A percentile compares a stretch with the other conserved stretches of the same genome.
phyloP scores from a whole-genome alignment of 371 early-diverging fungal species.

The Syncephalis plumigaleata region DNA sequence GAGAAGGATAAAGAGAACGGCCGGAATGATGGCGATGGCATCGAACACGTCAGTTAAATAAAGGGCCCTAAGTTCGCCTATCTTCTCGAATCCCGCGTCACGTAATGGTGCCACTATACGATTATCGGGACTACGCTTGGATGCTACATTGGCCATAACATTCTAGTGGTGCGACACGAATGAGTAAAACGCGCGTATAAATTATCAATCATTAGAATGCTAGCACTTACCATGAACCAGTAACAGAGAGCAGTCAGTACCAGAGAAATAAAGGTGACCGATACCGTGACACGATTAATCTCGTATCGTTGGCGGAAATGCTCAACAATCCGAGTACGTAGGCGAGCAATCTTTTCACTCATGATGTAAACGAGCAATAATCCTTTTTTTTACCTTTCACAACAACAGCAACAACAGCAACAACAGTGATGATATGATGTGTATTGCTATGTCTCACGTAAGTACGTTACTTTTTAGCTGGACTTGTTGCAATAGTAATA shows the following conservation, averaged over 20 bases:
- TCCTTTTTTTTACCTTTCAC: no score
- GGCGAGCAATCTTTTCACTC: no score
- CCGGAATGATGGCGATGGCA: constrained; percentile 25
- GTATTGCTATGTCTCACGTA: no score
- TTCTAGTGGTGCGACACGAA: constrained; percentile 10
- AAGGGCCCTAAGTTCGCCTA: constrained; percentile 19
- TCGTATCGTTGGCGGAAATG: no score
- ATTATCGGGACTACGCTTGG: constrained; percentile 26
- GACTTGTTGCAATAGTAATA: no score
- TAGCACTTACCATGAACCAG: constrained; percentile 14
- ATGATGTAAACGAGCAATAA: no score
- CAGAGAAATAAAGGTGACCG: no score
- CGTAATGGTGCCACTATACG: constrained; percentile 17
- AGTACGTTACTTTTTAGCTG: no score
- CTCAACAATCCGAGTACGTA: no score
- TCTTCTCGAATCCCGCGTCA: constrained; percentile 28
- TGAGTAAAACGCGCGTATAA: background rate
- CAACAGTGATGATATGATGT: no score
- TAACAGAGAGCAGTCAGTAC: constrained; percentile 21
- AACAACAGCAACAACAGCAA: no score
- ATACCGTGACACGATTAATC: no score
- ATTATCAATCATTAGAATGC: background rate
- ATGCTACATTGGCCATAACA: constrained; percentile 36
- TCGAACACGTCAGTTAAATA: constrained; percentile 37
- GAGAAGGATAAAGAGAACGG: constrained; percentile 15